Evolutionary conservation across 192 early-diverging fungal species (phyloP).

Genomic region (Spizellomyces punctatus): DNA sequence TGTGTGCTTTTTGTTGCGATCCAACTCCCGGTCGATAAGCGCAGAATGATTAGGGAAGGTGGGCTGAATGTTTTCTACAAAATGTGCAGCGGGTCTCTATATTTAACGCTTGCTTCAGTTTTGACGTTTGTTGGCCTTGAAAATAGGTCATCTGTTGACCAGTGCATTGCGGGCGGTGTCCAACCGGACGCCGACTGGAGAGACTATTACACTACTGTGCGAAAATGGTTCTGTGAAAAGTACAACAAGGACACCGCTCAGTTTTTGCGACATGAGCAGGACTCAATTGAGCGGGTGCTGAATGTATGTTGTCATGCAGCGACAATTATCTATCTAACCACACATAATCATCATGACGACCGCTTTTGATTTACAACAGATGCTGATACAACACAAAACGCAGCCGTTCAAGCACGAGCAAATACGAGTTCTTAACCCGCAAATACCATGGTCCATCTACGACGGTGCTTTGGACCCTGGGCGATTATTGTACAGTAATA

Average conservation of each 20-base stretch:
- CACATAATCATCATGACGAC: background rate
- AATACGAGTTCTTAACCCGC: background rate
- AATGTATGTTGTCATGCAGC: background rate
- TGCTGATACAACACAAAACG: background rate
- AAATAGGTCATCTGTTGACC: no score
- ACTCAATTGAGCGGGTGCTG: background rate
- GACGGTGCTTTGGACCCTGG: constrained; percentile 1
- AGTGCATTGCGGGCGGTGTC: background rate
- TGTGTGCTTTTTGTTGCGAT: constrained; percentile 20
- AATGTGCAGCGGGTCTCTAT: no score
- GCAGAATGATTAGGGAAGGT: no score
- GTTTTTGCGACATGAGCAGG: constrained; percentile 9
- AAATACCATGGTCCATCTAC: constrained; percentile 17
- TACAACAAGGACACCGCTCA: constrained; percentile 1
- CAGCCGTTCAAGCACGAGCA: background rate
- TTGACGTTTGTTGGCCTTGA: no score
- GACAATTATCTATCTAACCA: background rate
- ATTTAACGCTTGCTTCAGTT: no score
- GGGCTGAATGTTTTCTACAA: no score
- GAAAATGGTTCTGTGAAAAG: constrained; percentile 5
- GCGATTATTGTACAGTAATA: constrained; percentile 17
- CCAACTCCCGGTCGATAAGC: background rate
- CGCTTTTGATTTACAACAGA: background rate
- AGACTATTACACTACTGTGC: background rate
- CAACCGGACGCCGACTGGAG: constrained; percentile 17